phyloP scores from a whole-genome alignment of 2,329 filamentous ascomycete species.

The Corynespora cassiicola region DNA sequence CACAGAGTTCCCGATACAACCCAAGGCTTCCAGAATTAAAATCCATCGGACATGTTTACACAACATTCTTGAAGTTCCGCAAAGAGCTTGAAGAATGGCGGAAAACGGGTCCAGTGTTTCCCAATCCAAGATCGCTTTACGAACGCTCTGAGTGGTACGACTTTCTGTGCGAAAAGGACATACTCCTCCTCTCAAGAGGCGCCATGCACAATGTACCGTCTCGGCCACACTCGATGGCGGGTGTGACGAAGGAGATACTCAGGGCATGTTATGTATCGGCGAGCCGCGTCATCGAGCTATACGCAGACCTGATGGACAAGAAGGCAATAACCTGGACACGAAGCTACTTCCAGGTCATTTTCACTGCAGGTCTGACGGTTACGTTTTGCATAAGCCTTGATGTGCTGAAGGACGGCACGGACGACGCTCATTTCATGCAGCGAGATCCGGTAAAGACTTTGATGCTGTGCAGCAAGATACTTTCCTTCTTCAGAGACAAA shows the following conservation, averaged over 20 bases:
- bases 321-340: conserved; percentile 46
- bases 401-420: conserved; percentile 25
- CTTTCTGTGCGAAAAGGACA: conserved; percentile 50
- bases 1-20: not conserved
- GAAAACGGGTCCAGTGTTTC: conserved; percentile 36
- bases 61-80: conserved; percentile 27
- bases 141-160: conserved; percentile 55
- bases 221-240: conserved; percentile 1
- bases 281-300: conserved; percentile 12
- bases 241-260: conserved; percentile 16
- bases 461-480: conserved; percentile 20
- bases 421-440: no score
- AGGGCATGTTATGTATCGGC: conserved; percentile 44
- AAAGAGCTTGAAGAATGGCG: conserved; percentile 48
- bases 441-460: conserved; percentile 12
- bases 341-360: conserved; percentile 58
- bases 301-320: not conserved
- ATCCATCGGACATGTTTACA: conserved; percentile 17
- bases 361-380: conserved; percentile 49
- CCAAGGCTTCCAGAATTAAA: no score
- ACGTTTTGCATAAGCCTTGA: conserved; percentile 27
- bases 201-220: conserved; percentile 48
- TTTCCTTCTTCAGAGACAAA: conserved; percentile 30
- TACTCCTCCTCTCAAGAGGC: conserved; percentile 48
- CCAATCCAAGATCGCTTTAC: conserved; percentile 48